Evolutionary conservation across 345 rosid species (phyloP), one percentile per base, ranked within the genome.

Genomic region (Excoecaria cochinchinensis): DNA sequence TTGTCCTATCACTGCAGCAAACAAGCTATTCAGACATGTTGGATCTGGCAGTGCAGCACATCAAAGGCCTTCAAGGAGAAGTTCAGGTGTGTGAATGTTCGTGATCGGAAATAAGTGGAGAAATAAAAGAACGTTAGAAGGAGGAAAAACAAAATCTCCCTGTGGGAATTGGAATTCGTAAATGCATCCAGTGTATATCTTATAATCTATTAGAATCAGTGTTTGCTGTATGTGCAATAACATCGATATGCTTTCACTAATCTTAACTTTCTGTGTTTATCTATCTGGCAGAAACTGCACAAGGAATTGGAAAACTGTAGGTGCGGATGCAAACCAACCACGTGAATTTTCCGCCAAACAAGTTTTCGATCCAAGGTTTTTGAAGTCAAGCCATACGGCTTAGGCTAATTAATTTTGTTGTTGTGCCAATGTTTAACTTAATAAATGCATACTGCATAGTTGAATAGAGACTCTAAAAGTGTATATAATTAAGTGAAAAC

Each of bases 1-100:
- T 72, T 72, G 31, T 73, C 40, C 68, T 8, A 19, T 68, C 67
- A 44, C 40, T 80, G 82, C 84, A 95, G 99, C 99, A 95, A 95
- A 93, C 98, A 16, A 93, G 97, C 84, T 95, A 95, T 44, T 79
- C 99, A 25, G 98, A 95, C 82, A 95, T 95, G 99, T 84, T 95
- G 83, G 99, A 95, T 76, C 81, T 93, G 84, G 99, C 99, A 50
- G 97, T 90, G 74, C 90, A 95, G 81, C 98, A 95, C 83, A 95
- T 95, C 77, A 95, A 85, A 85, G 93, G 94, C 66, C 97, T 95
- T 74, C 98, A 95, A 84, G 81, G 85, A 73, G 93, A 93, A 77
- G 96, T 95, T 67, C 88, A 93, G 99, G 99, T 95, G 48, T 44
- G 48, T 44, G 48, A 44, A 4, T 44, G 48, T 44, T 44, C 9